Conservation (phyloP, 1,284 basidiomycete species). For the Cystobasidiaceae sp. region DNA sequence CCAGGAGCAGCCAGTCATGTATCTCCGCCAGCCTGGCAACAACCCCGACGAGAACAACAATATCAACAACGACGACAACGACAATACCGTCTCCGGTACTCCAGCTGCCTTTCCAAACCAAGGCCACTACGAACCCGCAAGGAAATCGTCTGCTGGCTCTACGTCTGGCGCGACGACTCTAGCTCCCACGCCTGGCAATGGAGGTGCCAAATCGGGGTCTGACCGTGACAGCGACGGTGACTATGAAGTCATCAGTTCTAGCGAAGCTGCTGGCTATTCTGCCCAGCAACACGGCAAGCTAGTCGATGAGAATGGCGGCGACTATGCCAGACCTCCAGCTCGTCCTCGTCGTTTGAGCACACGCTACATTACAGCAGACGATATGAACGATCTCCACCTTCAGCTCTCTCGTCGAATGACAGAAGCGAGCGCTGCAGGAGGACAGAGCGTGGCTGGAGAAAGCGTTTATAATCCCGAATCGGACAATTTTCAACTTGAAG, state of each 20-base stretch:
- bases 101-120: no score
- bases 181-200: background rate
- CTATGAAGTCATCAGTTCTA: background rate
- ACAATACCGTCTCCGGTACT: no score
- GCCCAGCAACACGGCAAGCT: no score
- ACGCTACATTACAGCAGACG: constrained; percentile 19
- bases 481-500: constrained; percentile 46
- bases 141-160: background rate
- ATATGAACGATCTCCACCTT: constrained; percentile 10
- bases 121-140: no score
- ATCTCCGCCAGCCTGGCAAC: background rate
- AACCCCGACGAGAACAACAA: no score
- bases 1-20: background rate
- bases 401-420: constrained; percentile 5
- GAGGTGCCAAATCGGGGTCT: background rate
- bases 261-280: background rate
- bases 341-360: background rate
- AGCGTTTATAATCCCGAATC: constrained; percentile 35
- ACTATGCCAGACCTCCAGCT: background rate
- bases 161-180: constrained; percentile 2
- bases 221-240: background rate
- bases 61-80: no score
- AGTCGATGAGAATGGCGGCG: background rate
- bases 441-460: background rate
- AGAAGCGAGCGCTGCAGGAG: background rate